Conservation (phyloP, 164 flowering plant genomes). For the Stephania cephalantha region DNA sequence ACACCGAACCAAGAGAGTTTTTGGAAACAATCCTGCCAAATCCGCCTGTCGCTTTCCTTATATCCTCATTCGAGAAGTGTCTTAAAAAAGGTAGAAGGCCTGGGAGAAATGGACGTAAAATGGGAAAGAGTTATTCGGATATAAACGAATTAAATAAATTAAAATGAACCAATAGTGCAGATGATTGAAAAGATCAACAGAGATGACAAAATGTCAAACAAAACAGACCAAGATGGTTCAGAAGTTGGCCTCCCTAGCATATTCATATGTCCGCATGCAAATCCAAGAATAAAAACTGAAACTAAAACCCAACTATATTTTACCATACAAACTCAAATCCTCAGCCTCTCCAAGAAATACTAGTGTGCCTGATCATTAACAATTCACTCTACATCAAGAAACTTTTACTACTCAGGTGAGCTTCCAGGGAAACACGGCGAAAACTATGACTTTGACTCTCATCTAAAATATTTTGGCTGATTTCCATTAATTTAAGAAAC, state of each 20-base stretch:
- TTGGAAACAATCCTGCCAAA: constrained; percentile 46
- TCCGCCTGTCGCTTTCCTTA: constrained; percentile 68
- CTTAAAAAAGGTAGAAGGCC: constrained; percentile 45
- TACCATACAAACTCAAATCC: too few relatives aligned
- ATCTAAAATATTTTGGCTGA: neutral
- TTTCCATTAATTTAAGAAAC: too few relatives aligned
- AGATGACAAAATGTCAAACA: too few relatives aligned
- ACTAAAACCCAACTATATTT: too few relatives aligned
- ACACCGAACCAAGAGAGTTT: constrained; percentile 43
- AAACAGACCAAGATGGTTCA: too few relatives aligned
- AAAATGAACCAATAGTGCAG: neutral
- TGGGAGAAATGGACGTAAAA: constrained; percentile 11
- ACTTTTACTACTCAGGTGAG: too few relatives aligned
- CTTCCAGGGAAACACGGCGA: neutral
- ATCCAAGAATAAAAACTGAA: too few relatives aligned
- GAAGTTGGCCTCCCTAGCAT: too few relatives aligned
- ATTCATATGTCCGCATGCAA: too few relatives aligned
- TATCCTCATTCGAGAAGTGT: constrained; percentile 52
- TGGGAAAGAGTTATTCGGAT: neutral
- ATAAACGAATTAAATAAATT: neutral
- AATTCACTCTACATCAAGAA: too few relatives aligned
- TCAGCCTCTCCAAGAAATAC: too few relatives aligned
- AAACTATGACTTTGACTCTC: neutral
- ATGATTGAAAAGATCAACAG: neutral
- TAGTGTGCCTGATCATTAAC: too few relatives aligned